Evolutionary conservation across 805 yeast genomes (phyloP), one percentile per base, ranked within the genome.

Genomic region (Wickerhamiella nectarea): DNA sequence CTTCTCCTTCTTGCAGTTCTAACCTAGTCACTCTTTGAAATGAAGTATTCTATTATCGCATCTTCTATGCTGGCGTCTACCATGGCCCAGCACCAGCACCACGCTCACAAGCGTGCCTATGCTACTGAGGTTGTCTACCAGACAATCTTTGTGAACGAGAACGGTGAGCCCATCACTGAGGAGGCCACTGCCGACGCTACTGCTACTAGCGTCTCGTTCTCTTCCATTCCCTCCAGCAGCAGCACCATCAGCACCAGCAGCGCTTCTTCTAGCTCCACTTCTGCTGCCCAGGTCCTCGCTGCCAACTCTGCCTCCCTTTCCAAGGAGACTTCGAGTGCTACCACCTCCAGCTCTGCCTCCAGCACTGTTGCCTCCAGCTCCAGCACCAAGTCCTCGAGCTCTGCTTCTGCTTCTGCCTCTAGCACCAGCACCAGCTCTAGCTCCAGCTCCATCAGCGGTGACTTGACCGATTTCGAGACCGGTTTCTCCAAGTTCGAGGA

Each of bases 401-500:
- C 65, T 28, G 36, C 67, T 24, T 48, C 68, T 29, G 28, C 63
- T 18, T 15, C 62, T 18, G 38, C 62, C 19, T 36, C 65, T 21
- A 36, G 63, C 39, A 41, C 66, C 24, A 47, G 67, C 26, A 52
- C 68, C 22, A 36, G 50, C 34, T 34, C 50, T 25, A 36, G 49
- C 41, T 40, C 54, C 21, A 65, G 68, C 36, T 50, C 57, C 19
- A 19, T 45, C 41, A 5, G 28, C 21, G 91, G 91, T 54, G 84
- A 75, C 60, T 71, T 83, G 50, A 44, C 66, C 31, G 63, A 70
- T 48, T 82, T 67, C 66, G 53, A 65, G 9, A 67, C 61, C 54
- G 91, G 95, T 56, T 50, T 70, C 46, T 65, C 61, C 36, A 64
- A 65, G 41, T 89, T 91, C 65, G 64, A 67, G 57, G 94, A 85